Evolutionary conservation across 139 green algal genomes (phyloP), one percentile per base, ranked within the genome.

Genomic region (Marvania coccoides): DNA sequence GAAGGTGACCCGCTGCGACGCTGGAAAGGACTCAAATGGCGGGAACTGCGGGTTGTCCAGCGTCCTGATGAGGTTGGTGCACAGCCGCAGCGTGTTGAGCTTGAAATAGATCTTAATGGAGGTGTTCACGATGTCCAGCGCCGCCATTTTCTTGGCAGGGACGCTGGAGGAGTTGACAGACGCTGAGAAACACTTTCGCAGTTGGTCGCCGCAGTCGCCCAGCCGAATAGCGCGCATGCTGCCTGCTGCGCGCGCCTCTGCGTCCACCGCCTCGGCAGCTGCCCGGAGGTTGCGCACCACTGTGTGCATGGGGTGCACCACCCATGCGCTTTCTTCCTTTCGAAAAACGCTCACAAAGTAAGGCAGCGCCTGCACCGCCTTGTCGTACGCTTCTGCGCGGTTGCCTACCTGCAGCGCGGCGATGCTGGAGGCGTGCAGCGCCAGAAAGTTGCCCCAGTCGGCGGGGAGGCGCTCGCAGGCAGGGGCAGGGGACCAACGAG

Each of bases 41-140:
- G 67, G 42, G 59, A 85, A 86, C 47, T 76, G 82, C 24, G 65
- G 72, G 6, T 68, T 67, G 8, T 82, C 72, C 14, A 86, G 69
- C 2, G 83, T 84, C 5, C 80, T 75, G 33, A 88, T 83, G 35
- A 92, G 59, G 56, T 83, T 86, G 47, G 85, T 85, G 70, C 83
- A 87, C 59, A 90, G 61, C 4, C 80, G 73, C 69, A 91, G 67
- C 40, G 83, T 90, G 75, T 91, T 92, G 15, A 91, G 76, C 58
- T 68, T 73, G 63, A 88, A 80, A 58, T 92, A 94, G 15, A 94
- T 82, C 69, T 87, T 89, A 65, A 94, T 91, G 4, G 86, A 77
- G 13, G 73, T 67, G 35, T 80, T 87, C 12, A 89, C 81, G 7
- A 94, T 71, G 55, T 83, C 69, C 19, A 94, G 75, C 8, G 79